Conservation (phyloP, 176 grass and related monocot species). For the Leersia perrieri region DNA sequence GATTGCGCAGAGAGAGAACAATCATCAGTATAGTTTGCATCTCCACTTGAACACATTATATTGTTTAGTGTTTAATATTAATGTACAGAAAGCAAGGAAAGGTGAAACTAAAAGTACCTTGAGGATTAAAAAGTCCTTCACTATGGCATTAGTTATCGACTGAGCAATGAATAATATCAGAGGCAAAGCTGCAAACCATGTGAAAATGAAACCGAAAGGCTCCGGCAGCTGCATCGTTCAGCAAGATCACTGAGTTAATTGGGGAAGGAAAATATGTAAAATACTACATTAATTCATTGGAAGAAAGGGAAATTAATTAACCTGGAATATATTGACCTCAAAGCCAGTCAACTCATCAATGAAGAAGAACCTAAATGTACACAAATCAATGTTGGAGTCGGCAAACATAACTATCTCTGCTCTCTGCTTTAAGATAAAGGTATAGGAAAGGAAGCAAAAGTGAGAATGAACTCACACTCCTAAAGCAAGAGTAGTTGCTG, state of each 20-base stretch:
- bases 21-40: slow-evolving; percentile 23
- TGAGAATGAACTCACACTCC: slow-evolving; percentile 49
- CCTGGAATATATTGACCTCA: slow-evolving; percentile 64
- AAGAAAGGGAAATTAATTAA: not conserved
- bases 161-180: slow-evolving; percentile 62
- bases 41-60: not conserved
- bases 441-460: not conserved
- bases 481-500: slow-evolving; percentile 64
- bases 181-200: slow-evolving; percentile 95
- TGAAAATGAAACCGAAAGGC: slow-evolving; percentile 93
- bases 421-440: not conserved
- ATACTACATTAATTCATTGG: not conserved
- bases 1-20: not conserved
- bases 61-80: not conserved
- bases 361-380: slow-evolving; percentile 78
- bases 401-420: not conserved
- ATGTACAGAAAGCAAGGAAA: slow-evolving; percentile 4
- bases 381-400: not conserved
- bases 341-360: slow-evolving; percentile 95
- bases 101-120: slow-evolving; percentile 51
- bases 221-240: slow-evolving; percentile 72
- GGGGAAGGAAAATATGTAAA: not conserved
- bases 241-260: not conserved
- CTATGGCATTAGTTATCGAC: slow-evolving; percentile 65
- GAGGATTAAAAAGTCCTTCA: slow-evolving; percentile 85